Conservation (phyloP, 2,329 filamentous ascomycete genomes). For the Ophiocordyceps polyrhachis-furcata region DNA sequence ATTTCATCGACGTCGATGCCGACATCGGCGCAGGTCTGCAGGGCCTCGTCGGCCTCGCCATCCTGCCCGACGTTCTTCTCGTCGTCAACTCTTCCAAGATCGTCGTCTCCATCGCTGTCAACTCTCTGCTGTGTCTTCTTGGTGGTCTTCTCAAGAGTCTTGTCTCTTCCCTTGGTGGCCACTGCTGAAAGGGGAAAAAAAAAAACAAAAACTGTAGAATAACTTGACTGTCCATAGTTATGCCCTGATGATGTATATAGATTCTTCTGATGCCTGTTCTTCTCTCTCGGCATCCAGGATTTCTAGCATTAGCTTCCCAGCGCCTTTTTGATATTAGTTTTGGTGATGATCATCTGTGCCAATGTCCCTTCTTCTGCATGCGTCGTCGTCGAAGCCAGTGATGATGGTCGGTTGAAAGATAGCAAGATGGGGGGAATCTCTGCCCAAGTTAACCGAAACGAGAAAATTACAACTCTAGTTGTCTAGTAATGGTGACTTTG, state of each 20-base stretch:
- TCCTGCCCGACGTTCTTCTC: conserved; percentile 14
- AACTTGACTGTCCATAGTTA: background rate
- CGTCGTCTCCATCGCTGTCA: conserved; percentile 10
- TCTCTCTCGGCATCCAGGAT: background rate
- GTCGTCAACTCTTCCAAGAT: conserved; percentile 8
- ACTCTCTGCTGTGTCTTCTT: conserved; percentile 15
- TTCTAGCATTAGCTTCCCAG: background rate
- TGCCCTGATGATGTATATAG: background rate
- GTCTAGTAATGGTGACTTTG: background rate
- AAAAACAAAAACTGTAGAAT: no score
- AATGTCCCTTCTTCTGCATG: no score
- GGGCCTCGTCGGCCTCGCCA: conserved; percentile 13
- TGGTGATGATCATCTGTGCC: background rate
- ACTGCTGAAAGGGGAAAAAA: conserved; percentile 12
- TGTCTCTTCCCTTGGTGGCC: conserved; percentile 14
- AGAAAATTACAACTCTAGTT: background rate
- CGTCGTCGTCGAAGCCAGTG: no score
- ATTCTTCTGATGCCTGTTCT: background rate
- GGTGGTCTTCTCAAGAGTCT: conserved; percentile 12
- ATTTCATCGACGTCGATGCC: conserved; percentile 15
- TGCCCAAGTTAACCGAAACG: background rate
- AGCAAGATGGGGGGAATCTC: background rate
- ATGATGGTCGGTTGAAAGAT: no score
- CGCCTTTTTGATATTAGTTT: background rate
- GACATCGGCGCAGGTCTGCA: conserved; percentile 6